These are phyloP conservation scores for Cryptococcus floricola DNA, from an alignment of 1,284 basidiomycete genomes.

Conservation along the genomic window DNA sequence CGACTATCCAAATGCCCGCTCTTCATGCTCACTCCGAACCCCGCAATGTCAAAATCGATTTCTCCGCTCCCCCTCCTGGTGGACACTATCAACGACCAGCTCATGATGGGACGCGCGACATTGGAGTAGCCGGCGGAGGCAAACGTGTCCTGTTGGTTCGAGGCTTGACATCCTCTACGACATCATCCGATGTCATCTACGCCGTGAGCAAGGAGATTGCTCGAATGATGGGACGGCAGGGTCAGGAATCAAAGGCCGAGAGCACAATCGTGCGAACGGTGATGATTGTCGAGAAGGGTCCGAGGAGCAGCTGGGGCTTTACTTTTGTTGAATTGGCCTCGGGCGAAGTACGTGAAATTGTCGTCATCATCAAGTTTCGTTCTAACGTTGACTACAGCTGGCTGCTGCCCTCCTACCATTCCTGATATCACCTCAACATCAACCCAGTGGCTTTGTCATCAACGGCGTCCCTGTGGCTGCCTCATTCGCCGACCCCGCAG, in stretches of 20 bases:
- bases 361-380: not conserved
- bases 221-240: constrained; percentile 57
- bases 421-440: constrained; percentile 72
- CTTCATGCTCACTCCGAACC: constrained; percentile 44
- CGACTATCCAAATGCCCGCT: constrained; percentile 77
- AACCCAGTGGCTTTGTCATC: constrained; percentile 83
- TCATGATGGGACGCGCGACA: constrained; percentile 91
- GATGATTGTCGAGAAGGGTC: constrained; percentile 77
- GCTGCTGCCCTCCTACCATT: constrained; percentile 66
- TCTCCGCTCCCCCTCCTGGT: constrained; percentile 53
- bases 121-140: constrained; percentile 53
- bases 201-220: constrained; percentile 65
- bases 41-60: constrained; percentile 83
- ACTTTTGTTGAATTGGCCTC: constrained; percentile 87
- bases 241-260: constrained; percentile 67
- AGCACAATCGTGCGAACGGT: constrained; percentile 79
- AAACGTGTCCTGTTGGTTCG: constrained; percentile 71
- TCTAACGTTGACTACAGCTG: constrained; percentile 56
- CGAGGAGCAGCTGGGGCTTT: constrained; percentile 81
- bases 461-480: constrained; percentile 77
- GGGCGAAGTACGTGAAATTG: constrained; percentile 58
- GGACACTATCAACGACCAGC: constrained; percentile 45
- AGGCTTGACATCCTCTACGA: constrained; percentile 79
- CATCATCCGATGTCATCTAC: constrained; percentile 52
- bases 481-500: constrained; percentile 79